Conservation (phyloP, 2,329 filamentous ascomycete species). For the Spiromastix sp. region DNA sequence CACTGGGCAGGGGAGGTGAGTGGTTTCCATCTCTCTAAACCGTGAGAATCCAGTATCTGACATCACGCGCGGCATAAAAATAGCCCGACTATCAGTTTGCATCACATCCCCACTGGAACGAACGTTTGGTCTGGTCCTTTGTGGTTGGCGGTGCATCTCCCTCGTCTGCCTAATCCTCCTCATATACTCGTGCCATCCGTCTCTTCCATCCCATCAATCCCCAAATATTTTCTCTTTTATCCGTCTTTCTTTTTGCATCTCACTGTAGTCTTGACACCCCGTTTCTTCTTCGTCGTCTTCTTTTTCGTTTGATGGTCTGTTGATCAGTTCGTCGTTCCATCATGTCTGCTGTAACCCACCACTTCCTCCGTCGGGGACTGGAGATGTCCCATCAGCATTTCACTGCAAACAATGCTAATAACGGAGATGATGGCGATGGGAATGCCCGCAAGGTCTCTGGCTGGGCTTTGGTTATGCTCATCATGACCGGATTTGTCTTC, state of each 20-base stretch:
- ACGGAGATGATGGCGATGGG: slow-evolving; percentile 12
- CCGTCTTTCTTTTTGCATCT: not conserved
- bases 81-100: no score
- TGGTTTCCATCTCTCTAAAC: no score
- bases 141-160: no score
- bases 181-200: no score
- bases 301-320: not conserved
- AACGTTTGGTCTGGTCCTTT: no score
- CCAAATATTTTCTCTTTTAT: no score
- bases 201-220: no score
- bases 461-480: slow-evolving; percentile 19
- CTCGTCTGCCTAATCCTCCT: no score
- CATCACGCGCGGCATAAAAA: no score
- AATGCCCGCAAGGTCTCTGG: slow-evolving; percentile 17
- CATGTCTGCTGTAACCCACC: slow-evolving; percentile 21
- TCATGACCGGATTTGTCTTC: slow-evolving; percentile 18
- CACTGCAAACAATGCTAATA: slow-evolving; percentile 8
- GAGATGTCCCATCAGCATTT: slow-evolving; percentile 21
- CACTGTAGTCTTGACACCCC: not conserved
- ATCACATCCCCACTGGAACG: no score
- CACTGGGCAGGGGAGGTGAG: no score
- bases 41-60: no score
- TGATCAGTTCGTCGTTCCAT: not conserved
- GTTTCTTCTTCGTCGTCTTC: not conserved
- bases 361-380: slow-evolving; percentile 27